These are phyloP conservation scores for Paramecium caudatum DNA, from an alignment of 73 alveolate genomes.

Conservation along the genomic window DNA sequence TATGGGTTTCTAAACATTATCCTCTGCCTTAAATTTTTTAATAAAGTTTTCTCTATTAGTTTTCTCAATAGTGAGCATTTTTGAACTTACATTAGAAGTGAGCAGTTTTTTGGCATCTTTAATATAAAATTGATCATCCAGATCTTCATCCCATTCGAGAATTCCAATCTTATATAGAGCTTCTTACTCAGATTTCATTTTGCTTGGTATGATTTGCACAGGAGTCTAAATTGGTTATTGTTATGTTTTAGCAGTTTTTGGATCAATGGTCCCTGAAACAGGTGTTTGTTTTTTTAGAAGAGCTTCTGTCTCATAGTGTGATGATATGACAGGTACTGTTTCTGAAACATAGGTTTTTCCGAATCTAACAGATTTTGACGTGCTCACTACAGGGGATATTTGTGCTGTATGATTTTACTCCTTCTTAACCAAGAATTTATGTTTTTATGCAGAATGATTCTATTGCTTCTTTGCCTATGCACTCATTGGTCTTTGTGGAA, in stretches of 20 bases:
- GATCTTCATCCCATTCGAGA: slow-evolving; percentile 54
- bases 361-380: not conserved
- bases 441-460: not conserved
- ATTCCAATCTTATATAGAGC: not conserved
- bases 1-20: not conserved
- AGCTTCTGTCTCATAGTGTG: too few relatives aligned
- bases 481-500: slow-evolving; percentile 48
- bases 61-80: slow-evolving; percentile 3
- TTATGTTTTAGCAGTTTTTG: too few relatives aligned
- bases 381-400: not conserved
- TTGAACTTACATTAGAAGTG: not conserved
- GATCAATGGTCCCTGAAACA: too few relatives aligned
- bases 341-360: not conserved
- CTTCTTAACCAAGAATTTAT: not conserved
- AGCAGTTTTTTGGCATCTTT: too few relatives aligned
- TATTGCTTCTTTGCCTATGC: not conserved
- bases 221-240: too few relatives aligned
- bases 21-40: not conserved
- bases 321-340: slow-evolving; percentile 20
- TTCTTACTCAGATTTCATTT: too few relatives aligned
- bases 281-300: too few relatives aligned
- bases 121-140: slow-evolving; percentile 21
- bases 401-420: not conserved
- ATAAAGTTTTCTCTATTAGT: not conserved
- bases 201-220: too few relatives aligned